A percentile compares a stretch with the other conserved stretches of the same genome.
Evolutionary conservation across 2,329 filamentous ascomycete genomes (phyloP).

Genomic region (Lecanoromycetidae sp.): DNA sequence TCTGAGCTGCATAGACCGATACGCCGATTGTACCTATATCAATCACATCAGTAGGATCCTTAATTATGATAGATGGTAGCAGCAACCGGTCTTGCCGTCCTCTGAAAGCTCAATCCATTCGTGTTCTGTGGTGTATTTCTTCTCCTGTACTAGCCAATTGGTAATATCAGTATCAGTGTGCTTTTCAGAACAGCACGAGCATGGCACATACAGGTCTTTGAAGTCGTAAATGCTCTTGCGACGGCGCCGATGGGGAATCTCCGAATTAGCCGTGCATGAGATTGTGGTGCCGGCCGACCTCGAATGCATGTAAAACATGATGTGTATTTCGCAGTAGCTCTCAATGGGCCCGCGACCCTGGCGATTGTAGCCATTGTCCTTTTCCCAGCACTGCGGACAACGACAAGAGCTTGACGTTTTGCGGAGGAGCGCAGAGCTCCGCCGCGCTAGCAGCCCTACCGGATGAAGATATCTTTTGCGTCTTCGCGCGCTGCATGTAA

Average conservation of each 20-base stretch:
- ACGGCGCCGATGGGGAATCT: neutral
- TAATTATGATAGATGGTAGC: no score
- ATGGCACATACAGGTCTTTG: slow-evolving; percentile 6
- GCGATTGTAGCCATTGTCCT: neutral
- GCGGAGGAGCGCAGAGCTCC: neutral
- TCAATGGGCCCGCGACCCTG: slow-evolving; percentile 1
- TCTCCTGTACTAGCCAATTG: slow-evolving; percentile 33
- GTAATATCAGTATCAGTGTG: neutral
- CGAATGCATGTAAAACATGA: neutral
- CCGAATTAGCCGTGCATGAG: neutral
- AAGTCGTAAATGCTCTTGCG: slow-evolving; percentile 10
- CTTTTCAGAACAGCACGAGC: neutral
- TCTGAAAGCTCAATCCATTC: slow-evolving; percentile 90
- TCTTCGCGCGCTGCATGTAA: neutral
- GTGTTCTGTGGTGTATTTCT: slow-evolving; percentile 93
- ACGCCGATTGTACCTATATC: slow-evolving; percentile 63
- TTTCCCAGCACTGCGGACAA: neutral
- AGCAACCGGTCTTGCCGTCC: slow-evolving; percentile 71
- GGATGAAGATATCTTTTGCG: neutral
- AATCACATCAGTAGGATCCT: no score
- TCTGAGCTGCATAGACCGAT: slow-evolving; percentile 78
- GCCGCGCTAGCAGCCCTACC: slow-evolving; percentile 4
- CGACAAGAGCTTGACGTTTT: neutral
- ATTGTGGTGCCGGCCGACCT: neutral
- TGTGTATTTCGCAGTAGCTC: neutral